Base-by-base conservation (phyloP, 2,329 filamentous ascomycete genomes). In the Corynespora cassiicola region DNA sequence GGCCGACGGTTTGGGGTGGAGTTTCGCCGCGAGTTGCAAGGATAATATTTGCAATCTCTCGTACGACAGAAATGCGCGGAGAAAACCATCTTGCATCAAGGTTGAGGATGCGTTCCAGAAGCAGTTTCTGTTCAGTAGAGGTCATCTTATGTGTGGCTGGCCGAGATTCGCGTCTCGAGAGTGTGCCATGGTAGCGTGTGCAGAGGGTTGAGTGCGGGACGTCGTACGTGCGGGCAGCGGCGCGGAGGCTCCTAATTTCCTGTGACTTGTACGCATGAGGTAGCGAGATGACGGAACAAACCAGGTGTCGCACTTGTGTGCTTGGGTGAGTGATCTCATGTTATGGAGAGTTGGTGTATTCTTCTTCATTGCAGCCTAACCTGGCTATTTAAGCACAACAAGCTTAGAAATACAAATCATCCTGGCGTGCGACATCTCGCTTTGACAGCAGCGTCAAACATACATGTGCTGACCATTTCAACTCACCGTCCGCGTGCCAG, bases 1-100 rank as follows among this genome's bases (percentile, higher is more conserved):
- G 40, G 9, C 56, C 47, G 18, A 63, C 52, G 7, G 31, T 35
- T 9, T 7, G 10, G 14, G 26, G 26, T 15, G 8, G 8, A 7
- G 14, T 9, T 8, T 25, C 20, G 19, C 31, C 31, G 12, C 31
- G 31, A 11, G 10, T 25, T 9, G 31, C 19, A 16, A 34, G 31
- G 21, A 34, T 16, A 26, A 25, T 24, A 34, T 34, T 17, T 9
- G 31, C 31, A 8, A 34, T 24, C 16, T 34, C 31, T 34, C 22
- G 19, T 16, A 34, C 19, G 22, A 24, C 17, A 25, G 31, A 9
- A 16, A 34, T 24, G 15, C 20, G 31, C 10, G 31, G 31, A 34
- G 31, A 8, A 26, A 34, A 34, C 16, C 31, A 10, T 24, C 18
- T 19, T n/a, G 31, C 16, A 15, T 34, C 31, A 34, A 34, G 31